Percentiles rank a stretch among this genome's conserved stretches.
Evolutionary conservation across 2,329 filamentous ascomycete genomes (phyloP).

Genomic region (Xylaria sp.): DNA sequence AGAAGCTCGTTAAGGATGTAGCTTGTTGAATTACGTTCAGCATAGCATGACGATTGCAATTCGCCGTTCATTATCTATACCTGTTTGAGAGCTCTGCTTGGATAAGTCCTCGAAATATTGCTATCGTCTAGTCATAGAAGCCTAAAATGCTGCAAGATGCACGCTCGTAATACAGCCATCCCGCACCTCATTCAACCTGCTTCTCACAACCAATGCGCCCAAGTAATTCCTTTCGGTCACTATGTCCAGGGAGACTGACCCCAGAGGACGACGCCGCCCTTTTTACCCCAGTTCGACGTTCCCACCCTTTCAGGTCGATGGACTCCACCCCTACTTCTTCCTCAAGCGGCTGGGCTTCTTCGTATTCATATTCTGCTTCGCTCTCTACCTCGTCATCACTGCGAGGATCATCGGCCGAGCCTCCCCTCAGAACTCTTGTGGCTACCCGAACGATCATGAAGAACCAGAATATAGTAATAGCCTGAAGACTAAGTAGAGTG

Average conservation of each 20-base stretch:
- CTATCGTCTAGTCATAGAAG: slow-evolving; percentile 7
- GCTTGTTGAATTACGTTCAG: neutral
- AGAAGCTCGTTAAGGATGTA: slow-evolving; percentile 13
- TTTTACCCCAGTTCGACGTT: slow-evolving; percentile 65
- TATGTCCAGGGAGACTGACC: slow-evolving; percentile 75
- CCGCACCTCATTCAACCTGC: slow-evolving; percentile 62
- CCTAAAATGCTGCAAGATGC: slow-evolving; percentile 24
- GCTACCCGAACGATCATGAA: slow-evolving; percentile 87
- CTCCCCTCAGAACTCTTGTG: slow-evolving; percentile 79
- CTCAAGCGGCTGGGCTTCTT: slow-evolving; percentile 69
- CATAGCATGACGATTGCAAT: slow-evolving; percentile 6
- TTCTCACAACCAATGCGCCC: slow-evolving; percentile 87
- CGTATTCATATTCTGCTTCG: slow-evolving; percentile 63
- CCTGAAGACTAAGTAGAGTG: slow-evolving; percentile 80
- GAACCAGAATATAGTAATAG: slow-evolving; percentile 88
- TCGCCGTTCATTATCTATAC: slow-evolving; percentile 2
- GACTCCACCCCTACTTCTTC: slow-evolving; percentile 80
- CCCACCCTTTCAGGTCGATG: slow-evolving; percentile 73
- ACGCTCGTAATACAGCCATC: slow-evolving; percentile 4
- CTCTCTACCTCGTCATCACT: slow-evolving; percentile 85
- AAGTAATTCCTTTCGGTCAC: slow-evolving; percentile 82
- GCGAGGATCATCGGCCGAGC: slow-evolving; percentile 82
- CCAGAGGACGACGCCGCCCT: slow-evolving; percentile 64
- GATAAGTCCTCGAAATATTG: slow-evolving; percentile 2
- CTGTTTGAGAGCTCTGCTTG: slow-evolving; percentile 11